A percentile compares a stretch with the other conserved stretches of the same genome.
phyloP scores from a whole-genome alignment of 192 early-diverging fungal genomes.

The Podila verticillata region DNA sequence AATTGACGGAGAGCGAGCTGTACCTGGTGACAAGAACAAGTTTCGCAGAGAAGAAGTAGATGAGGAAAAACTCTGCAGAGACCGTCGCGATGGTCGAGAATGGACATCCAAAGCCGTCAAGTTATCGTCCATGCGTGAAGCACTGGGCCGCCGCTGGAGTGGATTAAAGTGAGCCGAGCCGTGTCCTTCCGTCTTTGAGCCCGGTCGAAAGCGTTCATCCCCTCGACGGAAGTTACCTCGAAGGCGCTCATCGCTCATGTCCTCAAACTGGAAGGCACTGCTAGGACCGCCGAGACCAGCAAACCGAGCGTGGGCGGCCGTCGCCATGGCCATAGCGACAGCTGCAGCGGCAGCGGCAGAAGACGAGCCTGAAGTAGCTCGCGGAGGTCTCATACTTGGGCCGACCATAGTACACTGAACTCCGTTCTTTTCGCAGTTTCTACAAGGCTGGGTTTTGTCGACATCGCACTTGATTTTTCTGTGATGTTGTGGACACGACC shows the following conservation, averaged over 20 bases:
- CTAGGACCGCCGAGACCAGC: neutral
- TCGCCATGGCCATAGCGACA: slow-evolving; percentile 40
- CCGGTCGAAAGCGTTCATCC: slow-evolving; percentile 3
- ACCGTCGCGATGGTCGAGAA: neutral
- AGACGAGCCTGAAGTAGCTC: slow-evolving; percentile 30
- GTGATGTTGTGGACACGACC: neutral
- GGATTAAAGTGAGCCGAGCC: slow-evolving; percentile 1
- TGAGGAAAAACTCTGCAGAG: neutral
- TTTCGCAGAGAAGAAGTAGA: slow-evolving; percentile 22
- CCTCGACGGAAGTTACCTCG: slow-evolving; percentile 1
- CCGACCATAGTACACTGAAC: slow-evolving; percentile 42
- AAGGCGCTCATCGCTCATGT: neutral
- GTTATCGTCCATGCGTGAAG: neutral
- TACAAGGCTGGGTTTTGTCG: slow-evolving; percentile 37
- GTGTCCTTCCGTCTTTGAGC: slow-evolving; percentile 15
- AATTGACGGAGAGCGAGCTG: neutral
- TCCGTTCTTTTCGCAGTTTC: slow-evolving; percentile 37
- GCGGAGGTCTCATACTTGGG: slow-evolving; percentile 44
- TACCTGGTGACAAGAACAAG: neutral
- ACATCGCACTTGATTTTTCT: slow-evolving; percentile 51
- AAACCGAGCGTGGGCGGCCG: slow-evolving; percentile 25
- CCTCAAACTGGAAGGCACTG: slow-evolving; percentile 4
- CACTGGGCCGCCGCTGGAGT: slow-evolving; percentile 5
- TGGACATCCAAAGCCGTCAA: neutral
- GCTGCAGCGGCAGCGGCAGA: slow-evolving; percentile 39